phyloP scores from a whole-genome alignment of 2,329 filamentous ascomycete species.

The Rutstroemia sp. region DNA sequence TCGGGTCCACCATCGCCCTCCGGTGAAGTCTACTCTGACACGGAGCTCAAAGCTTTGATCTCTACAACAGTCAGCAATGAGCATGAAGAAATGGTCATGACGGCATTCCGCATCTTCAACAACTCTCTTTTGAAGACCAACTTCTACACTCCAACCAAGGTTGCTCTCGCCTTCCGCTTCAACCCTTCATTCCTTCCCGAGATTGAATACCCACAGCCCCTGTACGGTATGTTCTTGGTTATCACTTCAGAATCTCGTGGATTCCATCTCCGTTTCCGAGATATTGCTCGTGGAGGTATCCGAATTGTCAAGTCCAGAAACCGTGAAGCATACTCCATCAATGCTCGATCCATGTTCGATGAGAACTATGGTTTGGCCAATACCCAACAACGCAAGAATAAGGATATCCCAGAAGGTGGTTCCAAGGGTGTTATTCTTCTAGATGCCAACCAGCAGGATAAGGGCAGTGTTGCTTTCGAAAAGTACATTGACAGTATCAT shows the following conservation, averaged over 20 bases:
- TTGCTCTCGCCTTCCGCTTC: slow-evolving; percentile 91
- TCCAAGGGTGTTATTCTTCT: slow-evolving; percentile 97
- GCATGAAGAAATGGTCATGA: slow-evolving; percentile 98
- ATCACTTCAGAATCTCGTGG: slow-evolving; percentile 95
- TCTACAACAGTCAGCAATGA: slow-evolving; percentile 78
- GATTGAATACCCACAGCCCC: slow-evolving; percentile 84
- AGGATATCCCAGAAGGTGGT: slow-evolving; percentile 96
- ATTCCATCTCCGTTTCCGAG: slow-evolving; percentile 95
- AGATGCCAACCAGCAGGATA: slow-evolving; percentile 90
- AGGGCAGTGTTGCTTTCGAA: slow-evolving; percentile 86
- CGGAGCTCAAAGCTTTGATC: slow-evolving; percentile 67
- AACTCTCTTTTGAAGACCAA: slow-evolving; percentile 91
- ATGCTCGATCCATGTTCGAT: slow-evolving; percentile 91
- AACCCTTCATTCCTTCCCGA: slow-evolving; percentile 83
- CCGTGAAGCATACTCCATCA: slow-evolving; percentile 92
- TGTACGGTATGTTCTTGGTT: slow-evolving; percentile 98
- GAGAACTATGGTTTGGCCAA: slow-evolving; percentile 98
- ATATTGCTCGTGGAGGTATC: slow-evolving; percentile 94
- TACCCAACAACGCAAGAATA: slow-evolving; percentile 99
- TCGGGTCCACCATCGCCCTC: slow-evolving; percentile 48
- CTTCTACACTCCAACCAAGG: slow-evolving; percentile 90
- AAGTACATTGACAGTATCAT: slow-evolving; percentile 99
- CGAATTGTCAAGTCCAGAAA: slow-evolving; percentile 98
- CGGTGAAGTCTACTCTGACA: slow-evolving; percentile 66
- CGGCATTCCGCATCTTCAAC: slow-evolving; percentile 94